phyloP scores from a whole-genome alignment of 1,284 basidiomycete species.

The Cryptococcus amylolentus region DNA sequence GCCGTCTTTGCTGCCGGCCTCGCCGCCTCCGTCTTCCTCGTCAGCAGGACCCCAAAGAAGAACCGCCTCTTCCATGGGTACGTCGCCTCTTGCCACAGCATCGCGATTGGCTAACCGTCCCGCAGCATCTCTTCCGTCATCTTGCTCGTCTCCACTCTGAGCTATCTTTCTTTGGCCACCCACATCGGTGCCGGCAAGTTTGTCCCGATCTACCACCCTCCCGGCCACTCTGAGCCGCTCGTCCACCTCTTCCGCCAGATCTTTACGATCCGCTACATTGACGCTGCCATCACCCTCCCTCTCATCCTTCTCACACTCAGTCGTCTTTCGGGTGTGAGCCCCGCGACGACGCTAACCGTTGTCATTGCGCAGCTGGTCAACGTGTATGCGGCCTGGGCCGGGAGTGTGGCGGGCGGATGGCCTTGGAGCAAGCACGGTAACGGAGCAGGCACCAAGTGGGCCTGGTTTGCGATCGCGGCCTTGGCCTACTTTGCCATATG shows the following conservation, averaged over 20 bases:
- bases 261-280: slow-evolving; percentile 36
- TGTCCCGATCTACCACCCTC: slow-evolving; percentile 18
- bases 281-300: slow-evolving; percentile 40
- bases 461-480: slow-evolving; percentile 30
- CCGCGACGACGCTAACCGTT: slow-evolving; percentile 29
- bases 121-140: slow-evolving; percentile 33
- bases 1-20: slow-evolving; percentile 35
- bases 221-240: slow-evolving; percentile 19
- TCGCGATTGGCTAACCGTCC: neutral
- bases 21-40: slow-evolving; percentile 28
- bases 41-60: slow-evolving; percentile 34
- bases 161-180: slow-evolving; percentile 42
- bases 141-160: slow-evolving; percentile 37
- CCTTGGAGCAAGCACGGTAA: slow-evolving; percentile 2
- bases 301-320: slow-evolving; percentile 34
- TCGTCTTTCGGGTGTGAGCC: slow-evolving; percentile 37
- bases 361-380: slow-evolving; percentile 37
- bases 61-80: slow-evolving; percentile 43
- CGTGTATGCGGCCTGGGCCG: slow-evolving; percentile 36
- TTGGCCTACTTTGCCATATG: slow-evolving; percentile 36
- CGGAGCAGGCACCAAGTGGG: slow-evolving; percentile 33
- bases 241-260: slow-evolving; percentile 29
- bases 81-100: slow-evolving; percentile 6
- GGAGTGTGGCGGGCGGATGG: slow-evolving; percentile 1
- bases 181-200: slow-evolving; percentile 25